These are phyloP conservation scores for Ceratocystis lukuohia DNA, from an alignment of 2,329 filamentous ascomycete species.

Conservation along the genomic window DNA sequence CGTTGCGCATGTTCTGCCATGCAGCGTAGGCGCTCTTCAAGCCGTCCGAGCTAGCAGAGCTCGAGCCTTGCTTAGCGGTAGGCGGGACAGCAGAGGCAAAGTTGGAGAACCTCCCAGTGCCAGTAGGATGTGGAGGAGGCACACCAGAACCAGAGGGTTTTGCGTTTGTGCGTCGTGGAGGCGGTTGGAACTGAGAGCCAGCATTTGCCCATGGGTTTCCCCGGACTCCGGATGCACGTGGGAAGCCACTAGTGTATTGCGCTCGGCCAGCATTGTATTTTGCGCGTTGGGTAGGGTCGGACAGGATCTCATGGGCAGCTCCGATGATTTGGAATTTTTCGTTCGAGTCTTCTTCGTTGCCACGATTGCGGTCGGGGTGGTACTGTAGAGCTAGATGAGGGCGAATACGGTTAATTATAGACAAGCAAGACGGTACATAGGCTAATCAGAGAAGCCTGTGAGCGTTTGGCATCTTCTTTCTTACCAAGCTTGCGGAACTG, in stretches of 20 bases:
- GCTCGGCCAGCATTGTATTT: slow-evolving; percentile 38
- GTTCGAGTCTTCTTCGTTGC: slow-evolving; percentile 65
- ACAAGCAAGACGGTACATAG: background rate
- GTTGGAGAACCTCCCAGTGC: slow-evolving; percentile 24
- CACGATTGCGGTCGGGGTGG: slow-evolving; percentile 80
- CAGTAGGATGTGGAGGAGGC: slow-evolving; percentile 8
- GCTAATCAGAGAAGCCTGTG: background rate
- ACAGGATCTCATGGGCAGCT: slow-evolving; percentile 64
- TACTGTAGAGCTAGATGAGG: slow-evolving; percentile 56
- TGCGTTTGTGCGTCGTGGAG: slow-evolving; percentile 31
- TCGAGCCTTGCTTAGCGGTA: slow-evolving; percentile 30
- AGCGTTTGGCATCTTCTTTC: slow-evolving; percentile 24
- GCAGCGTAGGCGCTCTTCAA: slow-evolving; percentile 32
- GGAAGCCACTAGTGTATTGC: slow-evolving; percentile 27
- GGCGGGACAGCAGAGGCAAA: slow-evolving; percentile 32
- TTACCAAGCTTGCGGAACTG: slow-evolving; percentile 72
- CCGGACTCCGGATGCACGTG: slow-evolving; percentile 40
- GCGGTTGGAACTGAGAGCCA: slow-evolving; percentile 37
- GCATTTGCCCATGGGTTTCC: slow-evolving; percentile 45
- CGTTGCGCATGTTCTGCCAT: slow-evolving; percentile 32
- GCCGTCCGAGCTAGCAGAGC: slow-evolving; percentile 26
- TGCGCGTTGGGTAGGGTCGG: slow-evolving; percentile 36
- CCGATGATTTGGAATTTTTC: slow-evolving; percentile 78
- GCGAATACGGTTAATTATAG: background rate
- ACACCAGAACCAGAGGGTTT: slow-evolving; percentile 4